phyloP scores from a whole-genome alignment of 2,329 filamentous ascomycete species.

The Trichoderma simmonsii region DNA sequence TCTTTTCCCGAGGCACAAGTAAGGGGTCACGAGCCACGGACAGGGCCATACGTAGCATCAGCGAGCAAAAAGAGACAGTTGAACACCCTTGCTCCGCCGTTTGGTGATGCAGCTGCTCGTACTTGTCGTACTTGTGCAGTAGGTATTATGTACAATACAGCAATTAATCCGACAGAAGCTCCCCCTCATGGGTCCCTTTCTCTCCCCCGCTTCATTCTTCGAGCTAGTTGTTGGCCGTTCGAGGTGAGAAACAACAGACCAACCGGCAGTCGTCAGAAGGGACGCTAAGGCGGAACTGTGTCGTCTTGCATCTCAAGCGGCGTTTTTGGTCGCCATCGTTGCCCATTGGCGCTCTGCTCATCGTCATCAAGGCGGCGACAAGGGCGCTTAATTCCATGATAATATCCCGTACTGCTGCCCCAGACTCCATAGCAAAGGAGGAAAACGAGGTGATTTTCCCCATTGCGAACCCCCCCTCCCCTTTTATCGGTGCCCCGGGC shows the following conservation, averaged over 20 bases:
- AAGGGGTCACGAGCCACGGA: slow-evolving; percentile 5
- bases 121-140: neutral
- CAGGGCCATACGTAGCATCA: neutral
- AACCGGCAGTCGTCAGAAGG: neutral
- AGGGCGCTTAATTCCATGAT: slow-evolving; percentile 1
- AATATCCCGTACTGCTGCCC: neutral
- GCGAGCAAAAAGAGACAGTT: neutral
- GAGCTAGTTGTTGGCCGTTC: neutral
- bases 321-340: neutral
- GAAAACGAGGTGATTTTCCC: neutral
- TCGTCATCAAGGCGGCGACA: neutral
- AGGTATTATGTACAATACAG: neutral
- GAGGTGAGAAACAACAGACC: neutral
- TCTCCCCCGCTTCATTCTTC: neutral
- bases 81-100: neutral
- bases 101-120: neutral
- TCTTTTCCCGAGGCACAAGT: neutral
- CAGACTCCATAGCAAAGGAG: neutral
- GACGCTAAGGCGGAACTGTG: neutral
- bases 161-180: neutral
- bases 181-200: neutral
- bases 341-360: neutral
- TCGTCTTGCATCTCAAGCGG: neutral
- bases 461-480: neutral
- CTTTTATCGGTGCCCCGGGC: neutral